Base-by-base conservation (phyloP, 306 rosid species). In the Acacia confusa region DNA sequence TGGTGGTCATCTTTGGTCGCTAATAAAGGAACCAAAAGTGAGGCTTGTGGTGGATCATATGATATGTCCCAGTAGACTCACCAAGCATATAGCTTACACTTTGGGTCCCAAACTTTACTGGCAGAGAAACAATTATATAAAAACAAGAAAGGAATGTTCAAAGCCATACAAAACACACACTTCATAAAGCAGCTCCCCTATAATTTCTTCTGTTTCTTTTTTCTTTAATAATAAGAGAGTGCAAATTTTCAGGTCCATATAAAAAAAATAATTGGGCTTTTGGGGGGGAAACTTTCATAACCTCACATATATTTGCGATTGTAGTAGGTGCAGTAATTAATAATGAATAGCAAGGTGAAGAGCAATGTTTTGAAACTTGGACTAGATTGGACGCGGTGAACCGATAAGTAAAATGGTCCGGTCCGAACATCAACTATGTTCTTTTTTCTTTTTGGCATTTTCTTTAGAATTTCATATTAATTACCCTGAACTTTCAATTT, bases 21-120 rank as follows among this genome's bases (percentile, higher is more conserved):
- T 68, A 84, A 84, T 66, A 75, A 75, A 84, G 82, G 74, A 87
- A 87, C 87, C 84, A 81, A 81, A 87, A 60, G 87, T 87, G 87
- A 84, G 83, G 84, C 74, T 87, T 84, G 87, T 84, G 85, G 87
- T 78, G 85, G 84, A 84, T 84, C 87, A 84, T 75, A 81, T 84
- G 86, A 63, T 15, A 81, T 78, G 90, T 87, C 86, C 78, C 84
- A 78, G 32, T 70, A 72, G 66, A 63, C 57, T 76, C 70, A 77
- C 68, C 83, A 86, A 86, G 17, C 76, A 80, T 6, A 36, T 6
- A 81, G 79, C 27, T 38, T 76, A 70, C 82, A 83, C 80, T 78
- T 81, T 75, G 87, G 87, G 86, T 61, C 84, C 90, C 90, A 77
- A 74, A 78, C 78, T 55, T 70, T 4, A 38, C 77, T 78, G 80